Evolutionary conservation across 2,329 filamentous ascomycete species (phyloP), one percentile per base, ranked within the genome.

Genomic region (Rutstroemia sp.): DNA sequence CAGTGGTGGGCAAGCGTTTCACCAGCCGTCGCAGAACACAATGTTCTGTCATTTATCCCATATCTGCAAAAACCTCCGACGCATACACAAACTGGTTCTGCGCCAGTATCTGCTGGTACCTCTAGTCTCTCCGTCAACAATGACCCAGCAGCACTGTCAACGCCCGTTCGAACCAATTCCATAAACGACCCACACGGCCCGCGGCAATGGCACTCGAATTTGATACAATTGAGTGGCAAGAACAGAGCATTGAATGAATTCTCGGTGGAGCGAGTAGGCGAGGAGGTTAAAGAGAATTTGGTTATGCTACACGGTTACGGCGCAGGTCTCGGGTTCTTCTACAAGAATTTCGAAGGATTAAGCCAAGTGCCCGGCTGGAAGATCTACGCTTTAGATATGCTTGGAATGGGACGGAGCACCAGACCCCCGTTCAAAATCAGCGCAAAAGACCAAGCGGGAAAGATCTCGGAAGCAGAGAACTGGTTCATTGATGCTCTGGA

Each of bases 281-380:
- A 96, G 68, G 73, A 85, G 4, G 81, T 83, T 0, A 86, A 95
- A 48, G 86, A 97, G 67, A 94, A 89, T 45, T 77, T 99, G 16
- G 92, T 99, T 46, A 95, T 99, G 83, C 76, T 99, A 4, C 94
- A 99, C 69, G 94, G 94, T 59, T 99, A 99, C 71, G 94, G 94
- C 48, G 94, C 94, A 2, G 94, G 94, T 0, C 79, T 99, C 0
- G 94, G 92, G 21, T 97, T 99, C 73, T 99, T 95, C 78, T 99
- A 96, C 78, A 92, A 94, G 74, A 99, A 99, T 70, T 96, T 95
- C 59, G 94, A 99, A 71, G 84, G 86, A 5, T 74, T 99, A 37
- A 92, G 87, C 47, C 84, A 92, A 17, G 75, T 84, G 1, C 77
- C 80, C 27, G 91, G 92, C 27, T 95, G 94, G 84, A 92, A 89